Base-by-base conservation (phyloP, 1,139 yeast species). In the Lodderomyces elongisporus region DNA sequence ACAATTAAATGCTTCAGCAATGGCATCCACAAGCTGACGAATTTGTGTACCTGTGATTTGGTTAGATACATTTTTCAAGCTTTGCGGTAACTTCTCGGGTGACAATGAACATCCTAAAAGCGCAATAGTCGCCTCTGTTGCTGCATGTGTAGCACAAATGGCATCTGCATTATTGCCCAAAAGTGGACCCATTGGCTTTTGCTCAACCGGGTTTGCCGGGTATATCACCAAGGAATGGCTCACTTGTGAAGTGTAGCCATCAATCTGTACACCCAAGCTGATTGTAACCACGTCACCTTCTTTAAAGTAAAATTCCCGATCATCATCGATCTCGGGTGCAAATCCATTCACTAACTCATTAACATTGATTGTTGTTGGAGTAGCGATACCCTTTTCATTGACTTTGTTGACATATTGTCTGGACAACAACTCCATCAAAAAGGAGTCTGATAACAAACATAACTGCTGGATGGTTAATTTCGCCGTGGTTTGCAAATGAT, bases 101-200 rank as follows among this genome's bases (percentile, higher is more conserved):
- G 79, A 69, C 42, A 84, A 59, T 9, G 85, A 69, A 52, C 83
- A 72, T 29, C 93, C 91, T 46, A 91, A 67, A 42, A 88, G 68
- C 3, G 85, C 74, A 34, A 81, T 70, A 16, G 85, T 78, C 4
- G 95, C 79, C 56, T 91, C 96, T 34, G 78, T 77, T 20, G 96
- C 96, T 49, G 88, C 74, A 58, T 85, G 88, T 21, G 93, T 74
- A 14, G 96, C 98, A 48, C 89, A 80, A 30, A 84, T 62, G 18
- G 95, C 91, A 60, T 91, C 96, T 12, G 98, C 96, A 46, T 79
- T 77, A 37, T 78, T 58, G 8, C 97, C 97, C 39, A 83, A 66
- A 41, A 85, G 66, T 15, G 96, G 96, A 17, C 87, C 91, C 30
- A 72, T 57, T 32, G 89, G 91, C 43, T 62, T 69, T 30, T 52